These are phyloP conservation scores for Buxus sempervirens DNA, from an alignment of 164 flowering plant genomes.

Conservation along the genomic window DNA sequence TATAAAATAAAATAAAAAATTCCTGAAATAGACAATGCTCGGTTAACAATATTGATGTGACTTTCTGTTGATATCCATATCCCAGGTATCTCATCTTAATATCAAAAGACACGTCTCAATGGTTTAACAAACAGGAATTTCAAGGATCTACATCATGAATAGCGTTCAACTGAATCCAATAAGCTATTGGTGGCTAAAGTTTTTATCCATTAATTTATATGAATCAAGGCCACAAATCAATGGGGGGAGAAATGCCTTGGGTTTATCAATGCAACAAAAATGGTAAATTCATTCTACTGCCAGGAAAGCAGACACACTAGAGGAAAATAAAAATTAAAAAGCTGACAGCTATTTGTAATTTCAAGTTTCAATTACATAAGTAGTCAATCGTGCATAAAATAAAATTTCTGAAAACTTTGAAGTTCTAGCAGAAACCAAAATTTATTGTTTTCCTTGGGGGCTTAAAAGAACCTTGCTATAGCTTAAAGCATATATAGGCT, in stretches of 20 bases:
- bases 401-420: background rate
- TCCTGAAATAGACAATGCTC: no score
- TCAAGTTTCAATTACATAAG: background rate
- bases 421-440: no score
- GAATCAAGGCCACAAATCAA: background rate
- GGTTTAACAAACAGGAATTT: background rate
- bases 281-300: background rate
- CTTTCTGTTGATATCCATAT: background rate
- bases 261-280: background rate
- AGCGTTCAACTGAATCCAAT: background rate
- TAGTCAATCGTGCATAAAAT: background rate
- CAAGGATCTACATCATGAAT: background rate
- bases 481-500: no score
- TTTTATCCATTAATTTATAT: background rate
- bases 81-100: background rate
- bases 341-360: background rate
- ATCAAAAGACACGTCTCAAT: background rate
- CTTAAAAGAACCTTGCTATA: no score
- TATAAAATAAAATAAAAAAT: no score
- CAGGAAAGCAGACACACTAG: background rate
- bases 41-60: no score
- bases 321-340: no score
- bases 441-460: no score
- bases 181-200: background rate
- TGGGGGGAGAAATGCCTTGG: background rate